Evolutionary conservation across 306 rosid species (phyloP).

Genomic region (Medicago truncatula): DNA sequence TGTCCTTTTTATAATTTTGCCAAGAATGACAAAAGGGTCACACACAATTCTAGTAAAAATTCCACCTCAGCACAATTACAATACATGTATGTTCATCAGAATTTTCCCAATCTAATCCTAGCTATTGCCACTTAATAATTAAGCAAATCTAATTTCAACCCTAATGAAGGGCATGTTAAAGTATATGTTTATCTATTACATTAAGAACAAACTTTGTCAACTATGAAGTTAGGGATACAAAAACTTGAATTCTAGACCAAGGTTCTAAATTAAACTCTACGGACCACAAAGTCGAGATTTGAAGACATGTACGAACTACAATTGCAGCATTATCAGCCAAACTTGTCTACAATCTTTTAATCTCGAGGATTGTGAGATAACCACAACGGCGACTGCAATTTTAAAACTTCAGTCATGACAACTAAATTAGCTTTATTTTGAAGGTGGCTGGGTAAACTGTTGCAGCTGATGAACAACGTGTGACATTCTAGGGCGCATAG

Average conservation of each 20-base stretch:
- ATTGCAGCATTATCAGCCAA: neutral
- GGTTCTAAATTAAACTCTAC: neutral
- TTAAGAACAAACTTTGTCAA: neutral
- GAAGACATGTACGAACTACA: neutral
- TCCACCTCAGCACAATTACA: conserved; percentile 29
- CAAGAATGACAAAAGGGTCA: neutral
- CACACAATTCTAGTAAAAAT: neutral
- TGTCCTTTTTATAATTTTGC: neutral
- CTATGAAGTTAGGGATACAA: conserved; percentile 24
- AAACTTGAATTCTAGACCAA: neutral
- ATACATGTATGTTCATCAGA: conserved; percentile 35
- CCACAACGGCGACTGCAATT: neutral
- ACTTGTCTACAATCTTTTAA: neutral
- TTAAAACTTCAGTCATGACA: conserved; percentile 1
- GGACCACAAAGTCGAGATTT: neutral
- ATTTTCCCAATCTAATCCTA: conserved; percentile 25
- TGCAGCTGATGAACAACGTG: conserved; percentile 98
- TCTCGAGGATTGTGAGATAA: neutral
- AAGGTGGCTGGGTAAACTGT: conserved; percentile 67
- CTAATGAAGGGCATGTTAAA: conserved; percentile 24
- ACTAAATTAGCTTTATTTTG: conserved; percentile 48
- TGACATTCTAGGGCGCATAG: conserved; percentile 98
- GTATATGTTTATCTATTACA: conserved; percentile 24
- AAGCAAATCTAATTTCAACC: conserved; percentile 27
- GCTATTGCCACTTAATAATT: conserved; percentile 4